Evolutionary conservation across 306 rosid species (phyloP), one percentile per base, ranked within the genome.

Genomic region (Arachis stenosperma): DNA sequence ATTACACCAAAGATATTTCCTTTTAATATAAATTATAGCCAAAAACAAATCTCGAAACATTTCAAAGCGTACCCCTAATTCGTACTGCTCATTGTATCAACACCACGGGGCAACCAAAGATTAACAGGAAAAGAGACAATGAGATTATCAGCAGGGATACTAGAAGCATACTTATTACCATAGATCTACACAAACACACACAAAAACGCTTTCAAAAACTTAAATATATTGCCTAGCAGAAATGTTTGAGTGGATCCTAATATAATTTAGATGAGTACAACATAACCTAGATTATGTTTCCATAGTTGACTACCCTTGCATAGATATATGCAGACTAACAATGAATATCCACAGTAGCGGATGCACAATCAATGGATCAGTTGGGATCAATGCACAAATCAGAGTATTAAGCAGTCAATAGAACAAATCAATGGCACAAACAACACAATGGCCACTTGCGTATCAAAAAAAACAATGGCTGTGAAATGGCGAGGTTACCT

Each of bases 401-500:
- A 70, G 78, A 65, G 61, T 43, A 74, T 9, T 36, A 36, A 61
- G 33, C 52, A 58, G 44, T 33, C 44, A 22, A 5, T 7, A 3
- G 14, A 17, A 39, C 11, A 75, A 11, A 57, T 53, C 7, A 40
- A 62, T 61, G 9, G 48, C 27, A 29, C 27, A 48, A 9, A 60
- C 47, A 14, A 64, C 6, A 43, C 66, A 57, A 57, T 15, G 7
- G 17, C 12, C 8, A 59, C 41, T 11, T 7, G 50, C 22, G 61
- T 57, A 65, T 62, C 9, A 63, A 50, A 7, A 9, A 75, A 67
- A 17, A 17, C 61, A 44, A 27, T 17, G 69, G 22, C 14, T 37
- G 67, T n/a, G 59, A n/a, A 71, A 8, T 47, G 9, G 62, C 7
- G 52, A 15, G 48, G 70, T 10, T 59, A 93, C 98, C 98, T 89